phyloP scores from a whole-genome alignment of 1,139 yeast species.

The Nadsonia starkeyi-henricii region DNA sequence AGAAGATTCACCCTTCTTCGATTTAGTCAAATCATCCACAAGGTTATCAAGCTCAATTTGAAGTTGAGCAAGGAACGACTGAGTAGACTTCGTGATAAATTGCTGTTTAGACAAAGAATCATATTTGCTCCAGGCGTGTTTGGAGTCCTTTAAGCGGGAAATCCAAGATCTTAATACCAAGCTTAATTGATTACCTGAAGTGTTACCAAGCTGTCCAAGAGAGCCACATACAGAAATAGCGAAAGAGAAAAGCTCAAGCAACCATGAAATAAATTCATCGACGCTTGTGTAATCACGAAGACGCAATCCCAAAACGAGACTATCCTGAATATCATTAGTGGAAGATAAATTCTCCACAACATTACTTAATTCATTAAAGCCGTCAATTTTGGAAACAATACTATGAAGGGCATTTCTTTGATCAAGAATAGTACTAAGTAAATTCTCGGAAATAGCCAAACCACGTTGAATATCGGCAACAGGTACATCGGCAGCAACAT shows the following conservation, averaged over 20 bases:
- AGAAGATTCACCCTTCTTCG: not conserved
- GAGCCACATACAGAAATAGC: conserved; percentile 4
- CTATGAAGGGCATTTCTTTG: conserved; percentile 2
- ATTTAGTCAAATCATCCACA: not conserved
- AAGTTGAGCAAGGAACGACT: not conserved
- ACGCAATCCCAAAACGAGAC: not conserved
- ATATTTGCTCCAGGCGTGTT: not conserved
- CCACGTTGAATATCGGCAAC: conserved; percentile 62
- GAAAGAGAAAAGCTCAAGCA: conserved; percentile 11
- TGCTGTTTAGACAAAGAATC: not conserved
- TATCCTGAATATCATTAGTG: not conserved
- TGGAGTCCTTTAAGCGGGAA: not conserved
- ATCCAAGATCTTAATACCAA: not conserved
- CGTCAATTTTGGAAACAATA: not conserved
- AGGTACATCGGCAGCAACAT: conserved; percentile 63
- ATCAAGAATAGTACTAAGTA: conserved; percentile 32
- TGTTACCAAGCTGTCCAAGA: not conserved
- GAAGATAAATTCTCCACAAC: not conserved
- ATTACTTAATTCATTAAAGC: not conserved
- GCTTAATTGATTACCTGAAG: not conserved
- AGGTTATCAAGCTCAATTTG: not conserved
- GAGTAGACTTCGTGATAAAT: not conserved
- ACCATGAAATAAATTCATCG: conserved; percentile 9
- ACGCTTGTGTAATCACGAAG: not conserved
- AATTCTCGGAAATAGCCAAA: conserved; percentile 64